Base-by-base conservation (phyloP, 352 stramenopile genomes). In the Thalassiosira mediterranea region DNA sequence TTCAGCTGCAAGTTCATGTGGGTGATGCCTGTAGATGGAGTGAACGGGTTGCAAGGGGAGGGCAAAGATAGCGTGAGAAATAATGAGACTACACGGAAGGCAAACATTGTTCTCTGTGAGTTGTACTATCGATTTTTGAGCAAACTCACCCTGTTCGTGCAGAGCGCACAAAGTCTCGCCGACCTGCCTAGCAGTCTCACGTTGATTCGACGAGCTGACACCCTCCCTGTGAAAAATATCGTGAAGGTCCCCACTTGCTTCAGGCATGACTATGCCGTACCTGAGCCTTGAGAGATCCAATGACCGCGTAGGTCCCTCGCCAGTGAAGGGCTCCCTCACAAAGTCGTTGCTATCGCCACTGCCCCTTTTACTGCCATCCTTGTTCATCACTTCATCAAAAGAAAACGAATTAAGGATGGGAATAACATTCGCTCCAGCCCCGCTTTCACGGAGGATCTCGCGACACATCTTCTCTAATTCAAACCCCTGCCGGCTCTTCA, bases 221-320 rank as follows among this genome's bases (percentile, higher is more conserved):
- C 42, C 48, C 42, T 76, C 68, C 61, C 61, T 23, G 48, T 74
- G 57, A 34, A 74, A 42, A 42, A 74, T 74, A 17, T 75, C 68
- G 31, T 47, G 25, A 26, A 83, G 54, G 56, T 78, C 67, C 7
- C 67, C 31, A 63, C 75, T 57, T 31, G 66, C 74, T 26, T 26
- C 58, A 29, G 60, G 68, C 67, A 83, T 75, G 8, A 83, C 68
- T 34, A 83, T 71, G 17, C 66, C 74, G 48, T 71, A 66, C 51
- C 21, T 67, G 23, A 71, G 40, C 26, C 23, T 58, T 28, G 23
- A 63, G 11, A 81, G 59, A 42, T 75, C 32, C 4, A 76, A 64
- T 7, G 44, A 44, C 15, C 32, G 54, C 38, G 53, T 40, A 25
- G 29, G 26, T 2, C 25, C 23, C 17, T 37, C 58, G 11, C 26